Conservation (phyloP, 1,284 basidiomycete genomes). For the Fomitiporia mediterranea region DNA sequence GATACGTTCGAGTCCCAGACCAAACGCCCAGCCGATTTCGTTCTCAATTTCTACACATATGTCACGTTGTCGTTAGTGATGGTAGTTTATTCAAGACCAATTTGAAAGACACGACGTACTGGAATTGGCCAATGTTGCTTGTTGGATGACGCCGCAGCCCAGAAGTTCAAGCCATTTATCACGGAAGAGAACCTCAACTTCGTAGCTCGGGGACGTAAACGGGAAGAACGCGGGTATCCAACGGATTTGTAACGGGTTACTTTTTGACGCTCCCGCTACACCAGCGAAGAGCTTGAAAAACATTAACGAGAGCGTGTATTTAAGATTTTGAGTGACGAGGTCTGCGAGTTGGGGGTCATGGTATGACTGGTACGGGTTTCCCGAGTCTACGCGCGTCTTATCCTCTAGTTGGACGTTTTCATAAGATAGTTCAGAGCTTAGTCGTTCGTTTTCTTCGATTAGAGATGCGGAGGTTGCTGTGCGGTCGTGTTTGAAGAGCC, state of each 20-base stretch:
- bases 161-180: conserved; percentile 98
- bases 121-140: conserved; percentile 83
- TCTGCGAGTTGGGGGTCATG: conserved; percentile 73
- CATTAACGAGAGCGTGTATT: conserved; percentile 87
- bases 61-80: background rate
- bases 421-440: conserved; percentile 56
- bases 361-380: conserved; percentile 77
- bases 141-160: conserved; percentile 89
- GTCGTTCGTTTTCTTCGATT: conserved; percentile 44
- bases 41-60: conserved; percentile 57
- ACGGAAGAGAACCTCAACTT: conserved; percentile 95
- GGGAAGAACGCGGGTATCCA: conserved; percentile 99
- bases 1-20: conserved; percentile 94
- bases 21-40: conserved; percentile 97
- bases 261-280: conserved; percentile 40
- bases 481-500: conserved; percentile 68
- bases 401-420: conserved; percentile 87
- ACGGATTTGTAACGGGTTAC: conserved; percentile 76
- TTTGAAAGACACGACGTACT: conserved; percentile 47
- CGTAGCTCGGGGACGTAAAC: conserved; percentile 95
- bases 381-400: conserved; percentile 63
- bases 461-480: conserved; percentile 33
- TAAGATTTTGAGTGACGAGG: conserved; percentile 80
- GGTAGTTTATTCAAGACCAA: conserved; percentile 11
- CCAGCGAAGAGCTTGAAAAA: conserved; percentile 81